Conservation (phyloP, 805 yeast species). For the Ogataea wickerhamii region DNA sequence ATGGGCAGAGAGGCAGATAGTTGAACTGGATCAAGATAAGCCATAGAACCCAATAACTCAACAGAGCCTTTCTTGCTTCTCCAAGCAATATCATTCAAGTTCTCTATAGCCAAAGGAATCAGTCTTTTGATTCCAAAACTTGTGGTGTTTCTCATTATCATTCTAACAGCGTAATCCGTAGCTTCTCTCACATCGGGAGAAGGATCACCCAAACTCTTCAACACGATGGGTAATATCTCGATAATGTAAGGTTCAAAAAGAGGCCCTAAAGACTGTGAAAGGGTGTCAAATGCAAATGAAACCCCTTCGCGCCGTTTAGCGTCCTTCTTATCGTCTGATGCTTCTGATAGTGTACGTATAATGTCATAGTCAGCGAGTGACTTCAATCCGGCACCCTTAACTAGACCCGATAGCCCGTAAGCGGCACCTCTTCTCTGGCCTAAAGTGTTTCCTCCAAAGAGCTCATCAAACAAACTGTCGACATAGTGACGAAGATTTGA, state of each 20-base stretch:
- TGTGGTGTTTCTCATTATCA: conserved; percentile 87
- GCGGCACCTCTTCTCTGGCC: conserved; percentile 89
- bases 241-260: conserved; percentile 92
- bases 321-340: conserved; percentile 83
- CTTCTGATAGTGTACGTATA: conserved; percentile 69
- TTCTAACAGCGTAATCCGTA: conserved; percentile 80
- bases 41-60: conserved; percentile 95
- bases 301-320: conserved; percentile 80
- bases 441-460: conserved; percentile 48
- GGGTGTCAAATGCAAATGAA: conserved; percentile 77
- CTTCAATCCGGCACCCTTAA: conserved; percentile 83
- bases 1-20: conserved; percentile 82
- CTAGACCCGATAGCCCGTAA: conserved; percentile 91
- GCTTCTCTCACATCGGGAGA: conserved; percentile 85
- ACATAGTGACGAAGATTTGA: conserved; percentile 50
- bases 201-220: conserved; percentile 81
- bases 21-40: conserved; percentile 92
- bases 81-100: conserved; percentile 89
- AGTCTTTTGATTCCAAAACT: conserved; percentile 87
- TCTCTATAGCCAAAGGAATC: conserved; percentile 85
- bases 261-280: conserved; percentile 71
- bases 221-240: conserved; percentile 77
- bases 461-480: conserved; percentile 53
- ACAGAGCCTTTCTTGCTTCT: conserved; percentile 96
- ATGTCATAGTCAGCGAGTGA: conserved; percentile 74